phyloP scores from a whole-genome alignment of 225 moss, liverwort and hornwort species.

The Sphagnum tenellum region DNA sequence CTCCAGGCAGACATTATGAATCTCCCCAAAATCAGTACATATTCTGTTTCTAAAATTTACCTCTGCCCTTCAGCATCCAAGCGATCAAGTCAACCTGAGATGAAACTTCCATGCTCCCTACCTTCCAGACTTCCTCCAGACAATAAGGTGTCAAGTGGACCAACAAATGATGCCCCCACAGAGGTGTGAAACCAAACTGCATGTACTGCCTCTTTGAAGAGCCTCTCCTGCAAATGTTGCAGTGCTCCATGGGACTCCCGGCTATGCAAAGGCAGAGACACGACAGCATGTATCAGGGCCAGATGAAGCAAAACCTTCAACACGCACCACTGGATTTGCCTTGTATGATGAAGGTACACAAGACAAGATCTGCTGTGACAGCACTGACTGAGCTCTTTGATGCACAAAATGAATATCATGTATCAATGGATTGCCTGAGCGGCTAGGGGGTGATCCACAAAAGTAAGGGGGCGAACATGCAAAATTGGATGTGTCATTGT shows the following conservation, averaged over 20 bases:
- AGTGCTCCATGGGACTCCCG: no score
- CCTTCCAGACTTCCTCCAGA: no score
- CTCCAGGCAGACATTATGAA: slow-evolving; percentile 7
- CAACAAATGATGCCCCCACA: no score
- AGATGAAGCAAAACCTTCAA: slow-evolving; percentile 74
- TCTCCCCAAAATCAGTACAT: slow-evolving; percentile 11
- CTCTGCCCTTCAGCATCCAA: slow-evolving; percentile 14
- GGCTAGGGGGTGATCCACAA: slow-evolving; percentile 82
- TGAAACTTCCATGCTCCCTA: no score
- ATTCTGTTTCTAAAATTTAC: slow-evolving; percentile 7
- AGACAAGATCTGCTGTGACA: slow-evolving; percentile 53
- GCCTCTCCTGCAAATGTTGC: no score
- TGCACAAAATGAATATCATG: slow-evolving; percentile 95
- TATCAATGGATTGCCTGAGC: slow-evolving; percentile 84
- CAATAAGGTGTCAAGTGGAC: no score
- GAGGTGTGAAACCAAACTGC: no score
- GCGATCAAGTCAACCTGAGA: neutral
- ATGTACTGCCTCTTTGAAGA: no score
- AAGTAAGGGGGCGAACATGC: slow-evolving; percentile 97
- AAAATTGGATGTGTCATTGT: slow-evolving; percentile 74
- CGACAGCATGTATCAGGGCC: slow-evolving; percentile 57
- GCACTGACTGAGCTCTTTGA: slow-evolving; percentile 64
- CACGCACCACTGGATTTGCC: slow-evolving; percentile 75
- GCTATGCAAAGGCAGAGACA: slow-evolving; percentile 60
- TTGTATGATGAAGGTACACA: slow-evolving; percentile 59